Percentiles rank a stretch among this genome's conserved stretches.
Evolutionary conservation across 164 flowering plant species (phyloP).

Genomic region (Kalanchoe fedtschenkoi): DNA sequence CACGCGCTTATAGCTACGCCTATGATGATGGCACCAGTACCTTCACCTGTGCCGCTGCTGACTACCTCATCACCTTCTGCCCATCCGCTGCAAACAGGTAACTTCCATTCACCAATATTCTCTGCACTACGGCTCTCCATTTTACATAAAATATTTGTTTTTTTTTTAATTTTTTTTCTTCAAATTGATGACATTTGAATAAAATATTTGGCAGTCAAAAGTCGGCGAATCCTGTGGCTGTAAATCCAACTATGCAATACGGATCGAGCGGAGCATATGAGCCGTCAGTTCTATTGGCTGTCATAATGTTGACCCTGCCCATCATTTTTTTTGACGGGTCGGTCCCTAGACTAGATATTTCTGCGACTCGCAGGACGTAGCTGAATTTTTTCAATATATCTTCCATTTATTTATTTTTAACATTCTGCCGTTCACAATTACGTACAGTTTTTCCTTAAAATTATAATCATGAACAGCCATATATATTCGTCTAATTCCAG

Average conservation of each 20-base stretch:
- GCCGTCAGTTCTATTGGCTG: not conserved
- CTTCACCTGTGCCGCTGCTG: constrained; percentile 39
- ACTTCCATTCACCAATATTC: too few species aligned
- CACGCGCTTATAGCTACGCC: constrained; percentile 51
- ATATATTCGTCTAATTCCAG: too few species aligned
- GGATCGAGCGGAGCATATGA: not conserved
- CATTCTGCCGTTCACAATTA: too few species aligned
- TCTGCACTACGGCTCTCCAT: too few species aligned
- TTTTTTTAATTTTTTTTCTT: too few species aligned
- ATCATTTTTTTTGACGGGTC: not conserved
- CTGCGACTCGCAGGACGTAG: too few species aligned
- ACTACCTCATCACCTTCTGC: constrained; percentile 42
- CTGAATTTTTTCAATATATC: too few species aligned
- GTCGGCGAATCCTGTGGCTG: not conserved
- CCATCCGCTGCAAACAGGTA: constrained; percentile 14
- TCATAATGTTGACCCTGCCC: not conserved
- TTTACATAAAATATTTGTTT: too few species aligned
- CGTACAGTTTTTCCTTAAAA: too few species aligned
- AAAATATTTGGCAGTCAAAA: not conserved
- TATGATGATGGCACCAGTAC: constrained; percentile 50
- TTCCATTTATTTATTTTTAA: too few species aligned
- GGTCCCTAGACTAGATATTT: not conserved
- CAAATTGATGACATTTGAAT: too few species aligned
- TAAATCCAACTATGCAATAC: not conserved
- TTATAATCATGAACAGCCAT: too few species aligned